Conservation (phyloP, 1,284 basidiomycete species). For the Cutaneotrichosporon sp. region DNA sequence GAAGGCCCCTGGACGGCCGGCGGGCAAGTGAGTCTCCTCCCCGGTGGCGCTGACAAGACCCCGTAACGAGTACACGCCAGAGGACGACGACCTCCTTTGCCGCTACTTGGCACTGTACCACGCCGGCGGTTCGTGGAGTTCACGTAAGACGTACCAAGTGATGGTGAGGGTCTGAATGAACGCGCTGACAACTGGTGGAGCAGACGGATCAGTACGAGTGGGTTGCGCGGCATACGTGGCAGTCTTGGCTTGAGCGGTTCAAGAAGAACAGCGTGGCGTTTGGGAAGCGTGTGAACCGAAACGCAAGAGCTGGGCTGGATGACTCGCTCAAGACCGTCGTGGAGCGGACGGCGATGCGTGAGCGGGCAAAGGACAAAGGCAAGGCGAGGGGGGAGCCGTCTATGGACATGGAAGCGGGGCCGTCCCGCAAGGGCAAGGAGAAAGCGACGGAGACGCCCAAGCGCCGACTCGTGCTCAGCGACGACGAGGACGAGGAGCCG, state of each 20-base stretch:
- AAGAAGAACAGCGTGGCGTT: conserved; percentile 39
- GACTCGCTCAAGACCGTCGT: conserved; percentile 32
- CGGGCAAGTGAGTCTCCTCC: conserved; percentile 36
- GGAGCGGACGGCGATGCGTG: conserved; percentile 26
- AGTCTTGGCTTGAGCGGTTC: conserved; percentile 50
- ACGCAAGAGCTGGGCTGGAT: conserved; percentile 27
- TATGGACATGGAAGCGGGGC: background rate
- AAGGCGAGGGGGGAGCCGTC: background rate
- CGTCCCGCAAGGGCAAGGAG: background rate
- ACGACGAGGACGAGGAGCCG: background rate
- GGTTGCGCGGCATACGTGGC: conserved; percentile 33
- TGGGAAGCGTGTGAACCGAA: conserved; percentile 26
- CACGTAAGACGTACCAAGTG: conserved; percentile 40
- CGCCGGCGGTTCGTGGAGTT: conserved; percentile 34
- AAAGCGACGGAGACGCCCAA: background rate
- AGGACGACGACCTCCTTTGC: conserved; percentile 48
- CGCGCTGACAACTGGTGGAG: conserved; percentile 15
- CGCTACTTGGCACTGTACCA: conserved; percentile 41
- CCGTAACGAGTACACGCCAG: conserved; percentile 40
- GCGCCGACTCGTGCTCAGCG: background rate
- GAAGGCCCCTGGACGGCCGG: conserved; percentile 40
- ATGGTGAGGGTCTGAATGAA: conserved; percentile 31
- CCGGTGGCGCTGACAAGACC: conserved; percentile 26
- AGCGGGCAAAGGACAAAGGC: conserved; percentile 1
- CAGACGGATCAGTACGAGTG: conserved; percentile 26